phyloP scores from a whole-genome alignment of 2,329 filamentous ascomycete species.

The Cercospora berteroae region DNA sequence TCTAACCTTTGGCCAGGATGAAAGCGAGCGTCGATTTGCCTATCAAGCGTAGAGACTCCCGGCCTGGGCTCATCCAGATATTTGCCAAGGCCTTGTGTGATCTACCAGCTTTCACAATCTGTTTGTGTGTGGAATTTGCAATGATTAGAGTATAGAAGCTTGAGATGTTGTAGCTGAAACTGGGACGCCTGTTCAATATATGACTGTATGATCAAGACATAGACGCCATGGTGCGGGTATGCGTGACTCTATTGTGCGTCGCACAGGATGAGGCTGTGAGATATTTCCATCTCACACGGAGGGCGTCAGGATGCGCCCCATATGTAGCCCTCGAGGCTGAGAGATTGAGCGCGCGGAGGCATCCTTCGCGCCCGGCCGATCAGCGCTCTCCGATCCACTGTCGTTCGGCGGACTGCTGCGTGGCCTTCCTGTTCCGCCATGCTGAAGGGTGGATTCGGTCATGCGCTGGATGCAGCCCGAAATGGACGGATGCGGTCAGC shows the following conservation, averaged over 20 bases:
- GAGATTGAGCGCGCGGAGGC: constrained; percentile 7
- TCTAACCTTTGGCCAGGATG: not conserved
- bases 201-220: not conserved
- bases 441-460: not conserved
- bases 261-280: constrained; percentile 4
- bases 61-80: not conserved
- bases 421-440: not conserved
- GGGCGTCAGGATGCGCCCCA: constrained; percentile 8
- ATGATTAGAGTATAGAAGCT: not conserved
- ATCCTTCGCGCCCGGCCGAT: constrained; percentile 11
- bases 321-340: constrained; percentile 12
- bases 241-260: not conserved
- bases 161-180: not conserved
- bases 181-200: not conserved
- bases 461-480: not conserved
- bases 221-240: not conserved
- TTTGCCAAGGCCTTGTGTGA: not conserved
- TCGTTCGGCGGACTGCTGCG: not conserved
- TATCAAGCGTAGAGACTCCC: not conserved
- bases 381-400: not conserved
- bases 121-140: not conserved
- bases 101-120: not conserved
- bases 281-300: not conserved
- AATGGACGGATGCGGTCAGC: not conserved
- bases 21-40: not conserved